Evolutionary conservation across 805 yeast species (phyloP), one percentile per base, ranked within the genome.

Genomic region (Limtongia smithiae): DNA sequence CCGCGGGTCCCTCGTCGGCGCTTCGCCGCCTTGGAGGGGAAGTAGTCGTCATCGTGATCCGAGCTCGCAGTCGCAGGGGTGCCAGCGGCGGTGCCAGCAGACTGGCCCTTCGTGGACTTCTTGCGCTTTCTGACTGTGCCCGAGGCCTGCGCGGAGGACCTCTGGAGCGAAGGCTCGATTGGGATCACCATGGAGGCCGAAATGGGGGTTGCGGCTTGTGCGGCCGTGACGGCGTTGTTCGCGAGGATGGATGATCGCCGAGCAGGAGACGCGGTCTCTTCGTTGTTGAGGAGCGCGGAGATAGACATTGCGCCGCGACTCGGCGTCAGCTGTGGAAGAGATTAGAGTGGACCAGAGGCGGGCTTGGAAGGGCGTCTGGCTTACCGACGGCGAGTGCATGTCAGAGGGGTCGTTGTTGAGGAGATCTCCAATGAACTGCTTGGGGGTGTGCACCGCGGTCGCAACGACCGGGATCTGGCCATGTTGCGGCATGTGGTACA

Each of bases 301-400:
- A 52, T 52, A 14, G 57, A 52, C 57, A 52, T 52, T 17, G 57
- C 57, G 22, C 35, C 40, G 27, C 55, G 50, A 22, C 24, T 33
- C n/a, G 50, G 47, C 2, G 51, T 43, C 27, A 25, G 28, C 28
- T 25, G 9, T 9, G 9, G 6, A 9, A 9, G 9, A 25, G 28
- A 25, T 7, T 9, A 9, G 9, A 25, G 28, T 7, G 9, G 9
- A 25, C 6, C 6, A 25, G 9, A 25, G 6, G 6, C 9, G 6
- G 9, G 9, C 9, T 25, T 25, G 28, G 28, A 9, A 9, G 28
- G 28, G 28, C 9, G 9, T 25, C 28, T 6, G 9, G 9, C 28
- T 25, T 25, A 25, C 28, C 9, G 28, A 6, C 9, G 28, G 28
- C 28, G 28, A 6, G 28, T 6, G 9, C 9, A 6, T 25, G 28